Conservation (phyloP, 495 filamentous ascomycete genomes). For the Beverwykella pulmonaria region DNA sequence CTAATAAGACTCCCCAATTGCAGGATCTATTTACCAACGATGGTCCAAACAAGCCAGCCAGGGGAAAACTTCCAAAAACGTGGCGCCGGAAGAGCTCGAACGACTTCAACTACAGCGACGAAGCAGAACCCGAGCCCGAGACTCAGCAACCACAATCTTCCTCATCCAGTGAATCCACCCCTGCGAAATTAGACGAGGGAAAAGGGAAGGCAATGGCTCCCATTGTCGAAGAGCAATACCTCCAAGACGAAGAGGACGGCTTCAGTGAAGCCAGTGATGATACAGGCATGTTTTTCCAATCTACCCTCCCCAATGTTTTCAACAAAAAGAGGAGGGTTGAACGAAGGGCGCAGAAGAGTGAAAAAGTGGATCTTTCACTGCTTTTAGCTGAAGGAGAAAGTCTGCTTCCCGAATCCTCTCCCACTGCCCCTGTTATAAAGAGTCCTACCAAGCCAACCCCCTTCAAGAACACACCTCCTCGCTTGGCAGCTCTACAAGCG, state of each 20-base stretch:
- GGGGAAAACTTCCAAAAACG: conserved; percentile 50
- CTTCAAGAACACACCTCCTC: conserved; percentile 26
- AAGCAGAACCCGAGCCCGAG: conserved; percentile 23
- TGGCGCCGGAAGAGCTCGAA: conserved; percentile 49
- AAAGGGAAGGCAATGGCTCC: conserved; percentile 18
- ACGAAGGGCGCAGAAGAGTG: neutral
- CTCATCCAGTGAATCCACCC: neutral
- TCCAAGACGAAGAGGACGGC: conserved; percentile 15
- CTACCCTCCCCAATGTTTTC: conserved; percentile 40
- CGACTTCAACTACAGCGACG: conserved; percentile 45
- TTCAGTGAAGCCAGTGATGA: conserved; percentile 41
- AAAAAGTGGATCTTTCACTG: conserved; percentile 27
- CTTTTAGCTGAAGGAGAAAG: conserved; percentile 24
- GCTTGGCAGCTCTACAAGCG: conserved; percentile 5
- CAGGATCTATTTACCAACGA: conserved; percentile 36
- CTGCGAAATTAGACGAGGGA: conserved; percentile 11
- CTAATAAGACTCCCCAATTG: conserved; percentile 22
- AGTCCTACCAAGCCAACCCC: conserved; percentile 5
- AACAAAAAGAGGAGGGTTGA: conserved; percentile 7
- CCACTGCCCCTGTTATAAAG: neutral
- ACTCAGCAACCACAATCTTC: conserved; percentile 3
- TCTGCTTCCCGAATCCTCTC: conserved; percentile 17
- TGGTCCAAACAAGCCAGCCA: conserved; percentile 39
- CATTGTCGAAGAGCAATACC: neutral
- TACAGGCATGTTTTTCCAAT: conserved; percentile 46